Evolutionary conservation across 495 filamentous ascomycete species (phyloP), one percentile per base, ranked within the genome.

Genomic region (Venustampulla echinocandica): DNA sequence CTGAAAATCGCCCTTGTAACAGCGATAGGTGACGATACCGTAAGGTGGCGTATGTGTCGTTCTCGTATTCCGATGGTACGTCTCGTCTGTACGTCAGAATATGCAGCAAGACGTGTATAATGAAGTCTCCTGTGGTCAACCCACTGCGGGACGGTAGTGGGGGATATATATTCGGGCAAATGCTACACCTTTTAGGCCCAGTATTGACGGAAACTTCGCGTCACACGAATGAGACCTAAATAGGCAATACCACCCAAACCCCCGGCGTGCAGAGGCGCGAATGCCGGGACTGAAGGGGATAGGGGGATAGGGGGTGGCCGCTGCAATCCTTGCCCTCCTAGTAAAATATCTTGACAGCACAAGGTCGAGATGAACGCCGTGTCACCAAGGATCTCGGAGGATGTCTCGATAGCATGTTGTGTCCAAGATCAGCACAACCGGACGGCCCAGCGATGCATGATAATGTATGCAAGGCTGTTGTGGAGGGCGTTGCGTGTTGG

Each of bases 381-480:
- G 27, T 27, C 28, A 27, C 40, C 35, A 50, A 25, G 44, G 39
- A 35, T 28, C 25, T 51, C 49, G 28, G 49, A 56, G 53, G 40
- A 36, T 46, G 45, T 56, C 40, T 52, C 44, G 47, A 51, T 6
- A 24, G 41, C 47, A 56, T 52, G 53, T 42, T 28, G 28, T 25
- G 24, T 20, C 19, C 53, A 46, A 42, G 49, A 56, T 56, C 53
- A 52, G 41, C 53, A 44, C 15, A 34, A 36, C 40, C 41, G 45
- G 42, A 35, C 38, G 15, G 33, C 21, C 22, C 44, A 23, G 36
- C 21, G 34, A 42, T 42, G 45, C 46, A 50, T 54, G 43, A 50
- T 39, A 50, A 43, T 50, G 47, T 50, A 42, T 51, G 47, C 53
- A 55, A 36, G 53, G 53, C 48, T 51, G 47, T 55, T 28, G 47